Evolutionary conservation across 179 eudicot genomes (phyloP).

Genomic region (Beta corolliflora): DNA sequence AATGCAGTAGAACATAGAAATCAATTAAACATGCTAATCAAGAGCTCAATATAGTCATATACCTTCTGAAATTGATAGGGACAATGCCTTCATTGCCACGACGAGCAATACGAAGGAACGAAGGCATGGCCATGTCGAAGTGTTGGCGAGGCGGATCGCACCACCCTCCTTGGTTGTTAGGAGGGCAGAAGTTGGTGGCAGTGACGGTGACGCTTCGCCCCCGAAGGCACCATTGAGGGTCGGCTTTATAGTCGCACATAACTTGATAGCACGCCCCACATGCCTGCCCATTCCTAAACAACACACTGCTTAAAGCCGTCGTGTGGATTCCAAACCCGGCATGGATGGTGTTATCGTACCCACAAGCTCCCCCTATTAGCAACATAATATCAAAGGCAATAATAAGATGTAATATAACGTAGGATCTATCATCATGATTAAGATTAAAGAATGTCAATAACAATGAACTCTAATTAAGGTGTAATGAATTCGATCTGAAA

Average conservation of each 20-base stretch:
- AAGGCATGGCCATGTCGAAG: slow-evolving; percentile 73
- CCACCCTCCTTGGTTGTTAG: slow-evolving; percentile 81
- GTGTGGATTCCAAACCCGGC: slow-evolving; percentile 72
- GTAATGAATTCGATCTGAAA: too few species aligned
- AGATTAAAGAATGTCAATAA: not conserved
- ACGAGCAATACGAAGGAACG: slow-evolving; percentile 58
- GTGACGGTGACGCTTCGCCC: slow-evolving; percentile 42
- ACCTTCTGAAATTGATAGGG: slow-evolving; percentile 63
- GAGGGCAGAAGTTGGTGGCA: slow-evolving; percentile 84
- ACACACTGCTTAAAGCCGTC: slow-evolving; percentile 57
- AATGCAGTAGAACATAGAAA: not conserved
- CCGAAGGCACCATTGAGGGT: slow-evolving; percentile 62
- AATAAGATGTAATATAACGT: not conserved
- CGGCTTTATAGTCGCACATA: slow-evolving; percentile 45
- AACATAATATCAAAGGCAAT: not conserved
- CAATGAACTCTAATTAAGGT: not conserved
- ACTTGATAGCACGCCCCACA: slow-evolving; percentile 77
- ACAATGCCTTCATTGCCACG: slow-evolving; percentile 62
- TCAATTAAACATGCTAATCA: not conserved
- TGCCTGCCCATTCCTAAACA: slow-evolving; percentile 58
- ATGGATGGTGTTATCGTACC: slow-evolving; percentile 59
- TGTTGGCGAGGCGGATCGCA: slow-evolving; percentile 66
- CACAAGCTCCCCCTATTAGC: slow-evolving; percentile 72
- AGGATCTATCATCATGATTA: too few species aligned
- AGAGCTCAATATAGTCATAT: not conserved